phyloP scores from a whole-genome alignment of 768 basidiomycete species.

The Lactarius sanguifluus region DNA sequence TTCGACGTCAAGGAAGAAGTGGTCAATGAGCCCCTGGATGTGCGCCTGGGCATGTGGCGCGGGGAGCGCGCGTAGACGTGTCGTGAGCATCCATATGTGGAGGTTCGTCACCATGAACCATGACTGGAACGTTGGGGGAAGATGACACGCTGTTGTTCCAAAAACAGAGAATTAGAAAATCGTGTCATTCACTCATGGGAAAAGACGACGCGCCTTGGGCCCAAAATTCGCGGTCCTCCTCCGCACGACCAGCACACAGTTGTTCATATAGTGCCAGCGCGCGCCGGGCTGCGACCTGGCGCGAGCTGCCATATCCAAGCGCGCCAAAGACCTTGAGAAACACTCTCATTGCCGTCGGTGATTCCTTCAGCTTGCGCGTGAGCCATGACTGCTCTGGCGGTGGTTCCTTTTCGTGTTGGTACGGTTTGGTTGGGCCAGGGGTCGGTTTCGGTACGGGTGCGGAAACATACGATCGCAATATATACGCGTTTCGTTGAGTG shows the following conservation, averaged over 20 bases:
- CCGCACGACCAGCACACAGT: conserved; percentile 25
- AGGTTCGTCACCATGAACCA: conserved; percentile 95
- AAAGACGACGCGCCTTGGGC: conserved; percentile 11
- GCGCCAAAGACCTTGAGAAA: conserved; percentile 28
- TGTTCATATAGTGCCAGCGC: conserved; percentile 26
- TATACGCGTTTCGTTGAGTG: background rate
- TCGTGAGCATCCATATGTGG: conserved; percentile 88
- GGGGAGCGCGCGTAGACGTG: conserved; percentile 83
- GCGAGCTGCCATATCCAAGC: conserved; percentile 25
- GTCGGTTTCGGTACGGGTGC: conserved; percentile 1
- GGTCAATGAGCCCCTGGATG: conserved; percentile 83
- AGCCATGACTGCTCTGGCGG: conserved; percentile 29
- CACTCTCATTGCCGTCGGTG: conserved; percentile 22
- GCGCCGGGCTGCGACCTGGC: conserved; percentile 27
- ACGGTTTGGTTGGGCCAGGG: conserved; percentile 26
- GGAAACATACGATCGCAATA: conserved; percentile 8
- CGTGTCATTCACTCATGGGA: background rate
- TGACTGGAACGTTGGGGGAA: conserved; percentile 93
- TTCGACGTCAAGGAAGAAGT: conserved; percentile 94
- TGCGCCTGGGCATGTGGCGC: conserved; percentile 61
- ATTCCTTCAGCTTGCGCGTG: conserved; percentile 28
- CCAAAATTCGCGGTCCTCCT: conserved; percentile 29
- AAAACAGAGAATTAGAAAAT: background rate
- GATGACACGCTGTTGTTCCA: conserved; percentile 60
- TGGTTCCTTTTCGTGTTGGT: conserved; percentile 21